Base-by-base conservation (phyloP, 306 rosid genomes). In the Casuarina glauca region DNA sequence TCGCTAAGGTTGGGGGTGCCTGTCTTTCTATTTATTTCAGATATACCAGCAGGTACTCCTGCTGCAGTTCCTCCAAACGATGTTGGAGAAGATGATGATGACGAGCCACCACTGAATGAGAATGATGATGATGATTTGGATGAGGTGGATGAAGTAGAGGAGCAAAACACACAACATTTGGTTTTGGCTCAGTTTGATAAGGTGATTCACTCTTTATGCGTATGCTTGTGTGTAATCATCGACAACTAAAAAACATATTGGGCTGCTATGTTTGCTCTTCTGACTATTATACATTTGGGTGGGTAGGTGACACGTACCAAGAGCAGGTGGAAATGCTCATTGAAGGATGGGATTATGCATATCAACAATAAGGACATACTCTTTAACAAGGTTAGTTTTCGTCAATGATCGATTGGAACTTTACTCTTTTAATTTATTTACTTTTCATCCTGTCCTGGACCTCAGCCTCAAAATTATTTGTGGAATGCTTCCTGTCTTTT, bases 171-270 rank as follows among this genome's bases (percentile, higher is more conserved):
- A 36, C 90, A 88, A 9, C 97, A 90, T 89, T 87, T 96, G 73
- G 99, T 96, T 82, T 80, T 96, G 93, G 99, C 98, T 49, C 99
- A 96, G 88, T 93, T 93, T 87, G 99, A 96, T 80, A 95, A 95
- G 94, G 99, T 91, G 13, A 76, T 36, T 62, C 38, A 16, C 32
- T 42, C 75, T 51, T 9, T 58, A 39, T 1, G 64, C 20, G 7
- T 17, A 11, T 4, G 43, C 35, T 62, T n/a, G 5, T 62, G 69
- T 16, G 36, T 38, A 36, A 52, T 26, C 7, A 58, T 20, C 9
- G 39, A 58, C 26, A 11, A 36, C 6, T 58, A 58, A 58, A 58
- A 58, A 58, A 9, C 35, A 58, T 58, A 58, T 26, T 26, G 64
- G 39, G 64, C 64, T 58, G 46, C 49, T 3, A n/a, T 48, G 2